These are phyloP conservation scores for Amanita pseudoporphyria DNA, from an alignment of 768 basidiomycete species.

Conservation along the genomic window DNA sequence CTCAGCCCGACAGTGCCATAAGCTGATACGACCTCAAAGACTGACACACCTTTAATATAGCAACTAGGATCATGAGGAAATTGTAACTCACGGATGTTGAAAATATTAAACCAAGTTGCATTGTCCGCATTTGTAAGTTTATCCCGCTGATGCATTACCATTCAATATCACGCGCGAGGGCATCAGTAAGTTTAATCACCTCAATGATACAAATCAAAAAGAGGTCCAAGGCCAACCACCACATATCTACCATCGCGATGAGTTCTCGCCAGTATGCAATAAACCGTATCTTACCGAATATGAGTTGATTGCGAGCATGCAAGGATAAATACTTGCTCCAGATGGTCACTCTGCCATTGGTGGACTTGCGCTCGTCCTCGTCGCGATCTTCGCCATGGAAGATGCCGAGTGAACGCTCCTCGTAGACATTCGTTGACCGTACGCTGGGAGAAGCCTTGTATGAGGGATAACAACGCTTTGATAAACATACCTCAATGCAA, in stretches of 20 bases:
- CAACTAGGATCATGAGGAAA: neutral
- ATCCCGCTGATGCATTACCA: constrained; percentile 34
- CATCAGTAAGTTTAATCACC: constrained; percentile 29
- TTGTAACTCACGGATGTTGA: constrained; percentile 51
- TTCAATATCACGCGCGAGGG: neutral
- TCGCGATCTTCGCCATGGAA: constrained; percentile 48
- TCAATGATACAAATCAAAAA: constrained; percentile 93
- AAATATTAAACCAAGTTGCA: constrained; percentile 75
- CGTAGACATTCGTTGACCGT: constrained; percentile 89
- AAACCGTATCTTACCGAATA: constrained; percentile 55
- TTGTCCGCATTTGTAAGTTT: constrained; percentile 45
- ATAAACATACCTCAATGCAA: constrained; percentile 59
- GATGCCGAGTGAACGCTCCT: constrained; percentile 84
- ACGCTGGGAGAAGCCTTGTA: constrained; percentile 39
- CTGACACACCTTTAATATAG: constrained; percentile 22
- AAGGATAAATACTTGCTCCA: constrained; percentile 73
- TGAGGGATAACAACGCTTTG: neutral
- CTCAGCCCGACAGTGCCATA: constrained; percentile 88
- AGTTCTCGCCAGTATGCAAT: neutral
- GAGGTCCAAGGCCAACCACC: constrained; percentile 85
- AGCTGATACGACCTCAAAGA: constrained; percentile 83
- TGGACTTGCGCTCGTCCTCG: constrained; percentile 33
- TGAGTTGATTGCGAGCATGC: constrained; percentile 83
- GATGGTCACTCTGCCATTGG: constrained; percentile 44
- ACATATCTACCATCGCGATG: constrained; percentile 61